A percentile compares a stretch with the other conserved stretches of the same genome.
Conservation (phyloP, 805 yeast species). For the Starmera pachycereana region DNA sequence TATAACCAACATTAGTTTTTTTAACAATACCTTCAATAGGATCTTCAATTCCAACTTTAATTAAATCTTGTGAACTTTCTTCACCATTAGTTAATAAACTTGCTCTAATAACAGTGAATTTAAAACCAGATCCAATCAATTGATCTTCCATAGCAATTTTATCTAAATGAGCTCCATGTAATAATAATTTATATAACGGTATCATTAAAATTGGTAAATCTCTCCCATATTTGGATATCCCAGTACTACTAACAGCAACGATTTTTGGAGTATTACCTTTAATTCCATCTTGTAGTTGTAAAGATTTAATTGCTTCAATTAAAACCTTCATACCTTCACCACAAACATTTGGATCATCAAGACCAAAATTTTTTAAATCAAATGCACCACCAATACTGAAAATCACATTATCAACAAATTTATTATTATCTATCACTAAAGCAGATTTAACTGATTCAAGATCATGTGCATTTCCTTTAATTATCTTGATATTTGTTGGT, state of each 20-base stretch:
- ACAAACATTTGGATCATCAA: slow-evolving; percentile 1
- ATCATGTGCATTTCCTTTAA: background rate
- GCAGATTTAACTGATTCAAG: background rate
- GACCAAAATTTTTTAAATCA: background rate
- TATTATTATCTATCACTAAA: background rate
- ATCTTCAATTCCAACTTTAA: background rate
- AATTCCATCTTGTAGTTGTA: background rate
- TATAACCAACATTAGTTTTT: background rate
- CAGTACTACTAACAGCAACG: background rate
- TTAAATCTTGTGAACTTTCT: background rate
- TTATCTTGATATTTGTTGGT: no score
- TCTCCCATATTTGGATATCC: background rate
- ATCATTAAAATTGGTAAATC: background rate
- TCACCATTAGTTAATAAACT: background rate
- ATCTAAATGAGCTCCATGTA: background rate
- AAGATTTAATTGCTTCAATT: background rate
- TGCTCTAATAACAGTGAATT: background rate
- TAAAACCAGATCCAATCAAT: no score
- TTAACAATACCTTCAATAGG: background rate
- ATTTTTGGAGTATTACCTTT: background rate
- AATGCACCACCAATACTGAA: background rate
- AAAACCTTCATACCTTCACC: background rate
- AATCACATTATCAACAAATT: background rate
- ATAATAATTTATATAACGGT: background rate
- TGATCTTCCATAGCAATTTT: background rate